These are phyloP conservation scores for Trichophyton rubrum DNA, from an alignment of 2,329 filamentous ascomycete species.

Conservation along the genomic window DNA sequence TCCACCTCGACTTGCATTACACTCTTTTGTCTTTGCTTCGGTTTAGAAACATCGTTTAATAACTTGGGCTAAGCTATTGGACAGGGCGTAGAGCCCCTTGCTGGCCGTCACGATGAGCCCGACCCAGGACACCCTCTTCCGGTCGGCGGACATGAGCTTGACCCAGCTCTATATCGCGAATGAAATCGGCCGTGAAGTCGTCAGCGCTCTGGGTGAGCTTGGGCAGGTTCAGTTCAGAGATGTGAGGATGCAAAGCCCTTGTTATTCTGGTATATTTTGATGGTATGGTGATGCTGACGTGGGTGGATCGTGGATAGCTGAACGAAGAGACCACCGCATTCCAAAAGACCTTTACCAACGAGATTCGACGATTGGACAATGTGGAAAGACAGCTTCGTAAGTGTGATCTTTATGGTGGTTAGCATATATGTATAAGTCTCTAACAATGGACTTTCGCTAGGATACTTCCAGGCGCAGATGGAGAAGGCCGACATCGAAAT, in stretches of 20 bases:
- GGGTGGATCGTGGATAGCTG: slow-evolving; percentile 45
- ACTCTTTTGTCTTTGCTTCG: neutral
- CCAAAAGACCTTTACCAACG: slow-evolving; percentile 92
- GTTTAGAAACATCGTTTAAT: neutral
- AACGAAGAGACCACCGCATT: slow-evolving; percentile 90
- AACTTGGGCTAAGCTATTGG: neutral
- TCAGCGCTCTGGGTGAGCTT: slow-evolving; percentile 90
- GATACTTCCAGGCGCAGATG: slow-evolving; percentile 93
- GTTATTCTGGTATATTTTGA: neutral
- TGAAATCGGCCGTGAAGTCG: slow-evolving; percentile 95
- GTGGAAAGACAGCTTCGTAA: slow-evolving; percentile 92
- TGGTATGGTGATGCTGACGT: slow-evolving; percentile 16
- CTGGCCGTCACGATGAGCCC: slow-evolving; percentile 41
- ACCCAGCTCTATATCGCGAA: slow-evolving; percentile 99
- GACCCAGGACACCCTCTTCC: slow-evolving; percentile 84
- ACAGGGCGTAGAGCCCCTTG: neutral
- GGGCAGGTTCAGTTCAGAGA: slow-evolving; percentile 95
- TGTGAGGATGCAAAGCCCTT: slow-evolving; percentile 44
- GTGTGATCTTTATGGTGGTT: slow-evolving; percentile 26
- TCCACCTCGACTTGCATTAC: neutral
- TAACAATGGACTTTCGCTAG: slow-evolving; percentile 32
- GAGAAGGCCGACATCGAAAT: slow-evolving; percentile 80
- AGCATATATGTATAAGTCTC: neutral
- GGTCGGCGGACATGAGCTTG: slow-evolving; percentile 99
- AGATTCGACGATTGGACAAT: slow-evolving; percentile 94